These are phyloP conservation scores for Talaromyces funiculosus DNA, from an alignment of 2,329 filamentous ascomycete genomes.

Conservation along the genomic window DNA sequence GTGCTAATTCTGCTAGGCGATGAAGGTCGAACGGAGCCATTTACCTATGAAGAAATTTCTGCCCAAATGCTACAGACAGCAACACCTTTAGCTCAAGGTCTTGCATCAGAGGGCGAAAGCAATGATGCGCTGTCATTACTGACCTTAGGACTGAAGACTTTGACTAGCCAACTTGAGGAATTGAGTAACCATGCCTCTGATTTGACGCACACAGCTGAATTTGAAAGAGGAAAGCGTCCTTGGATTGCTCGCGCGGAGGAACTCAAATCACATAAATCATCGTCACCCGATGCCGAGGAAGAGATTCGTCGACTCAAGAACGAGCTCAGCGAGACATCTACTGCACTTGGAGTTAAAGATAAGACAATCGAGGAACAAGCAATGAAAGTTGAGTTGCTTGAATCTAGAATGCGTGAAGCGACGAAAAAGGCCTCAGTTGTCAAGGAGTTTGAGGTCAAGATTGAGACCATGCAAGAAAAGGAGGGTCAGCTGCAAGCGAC, in stretches of 20 bases:
- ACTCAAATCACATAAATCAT: constrained; percentile 72
- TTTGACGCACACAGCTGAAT: constrained; percentile 68
- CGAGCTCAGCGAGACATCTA: constrained; percentile 70
- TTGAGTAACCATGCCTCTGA: constrained; percentile 65
- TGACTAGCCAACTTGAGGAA: constrained; percentile 62
- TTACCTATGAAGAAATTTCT: constrained; percentile 62
- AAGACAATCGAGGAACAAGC: constrained; percentile 76
- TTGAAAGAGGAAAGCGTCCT: constrained; percentile 68
- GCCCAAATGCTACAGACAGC: constrained; percentile 46
- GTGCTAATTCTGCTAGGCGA: constrained; percentile 64
- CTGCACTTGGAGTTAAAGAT: constrained; percentile 66
- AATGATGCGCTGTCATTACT: constrained; percentile 65
- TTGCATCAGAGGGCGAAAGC: constrained; percentile 23
- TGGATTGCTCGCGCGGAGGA: constrained; percentile 80
- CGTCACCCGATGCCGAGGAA: constrained; percentile 76
- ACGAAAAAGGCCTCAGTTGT: constrained; percentile 61
- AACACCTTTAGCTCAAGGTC: constrained; percentile 21
- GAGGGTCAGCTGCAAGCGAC: constrained; percentile 28
- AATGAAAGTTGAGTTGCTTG: constrained; percentile 90
- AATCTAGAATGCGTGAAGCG: constrained; percentile 79
- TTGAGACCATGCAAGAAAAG: constrained; percentile 35
- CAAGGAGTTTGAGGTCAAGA: constrained; percentile 39
- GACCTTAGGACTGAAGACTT: constrained; percentile 58
- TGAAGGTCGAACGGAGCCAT: constrained; percentile 63
- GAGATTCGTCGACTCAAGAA: constrained; percentile 75